A percentile compares a stretch with the other conserved stretches of the same genome.
These are phyloP conservation scores for Leishmania major DNA, from an alignment of 208 protist genomes.

Conservation along the genomic window DNA sequence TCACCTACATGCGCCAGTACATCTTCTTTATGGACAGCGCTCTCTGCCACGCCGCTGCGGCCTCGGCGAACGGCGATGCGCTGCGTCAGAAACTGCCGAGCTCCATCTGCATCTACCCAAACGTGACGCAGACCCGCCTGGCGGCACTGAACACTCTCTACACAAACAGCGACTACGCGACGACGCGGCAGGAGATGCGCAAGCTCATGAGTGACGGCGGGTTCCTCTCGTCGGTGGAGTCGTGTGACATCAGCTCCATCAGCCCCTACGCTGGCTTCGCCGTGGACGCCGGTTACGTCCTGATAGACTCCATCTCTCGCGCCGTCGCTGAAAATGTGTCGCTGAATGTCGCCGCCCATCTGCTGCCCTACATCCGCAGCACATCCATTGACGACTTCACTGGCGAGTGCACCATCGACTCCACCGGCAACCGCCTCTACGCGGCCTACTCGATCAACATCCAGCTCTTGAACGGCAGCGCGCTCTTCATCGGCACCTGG, in stretches of 20 bases:
- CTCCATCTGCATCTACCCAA: slow-evolving; percentile 80
- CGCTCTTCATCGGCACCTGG: slow-evolving; percentile 73
- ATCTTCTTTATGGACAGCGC: slow-evolving; percentile 70
- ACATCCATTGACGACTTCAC: slow-evolving; percentile 65
- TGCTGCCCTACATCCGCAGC: slow-evolving; percentile 59
- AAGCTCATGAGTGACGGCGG: slow-evolving; percentile 59
- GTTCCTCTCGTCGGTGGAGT: slow-evolving; percentile 53
- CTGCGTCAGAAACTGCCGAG: slow-evolving; percentile 63
- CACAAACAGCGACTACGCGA: slow-evolving; percentile 28
- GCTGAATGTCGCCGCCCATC: slow-evolving; percentile 48
- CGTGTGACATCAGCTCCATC: slow-evolving; percentile 52
- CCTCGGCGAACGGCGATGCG: slow-evolving; percentile 19
- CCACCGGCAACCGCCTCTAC: slow-evolving; percentile 66
- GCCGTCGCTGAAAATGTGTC: slow-evolving; percentile 43
- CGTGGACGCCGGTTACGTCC: slow-evolving; percentile 68
- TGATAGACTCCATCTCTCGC: slow-evolving; percentile 63
- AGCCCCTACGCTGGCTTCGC: slow-evolving; percentile 57
- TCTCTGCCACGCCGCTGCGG: slow-evolving; percentile 64
- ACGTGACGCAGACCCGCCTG: slow-evolving; percentile 40
- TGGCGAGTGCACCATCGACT: slow-evolving; percentile 65
- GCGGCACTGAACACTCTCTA: slow-evolving; percentile 45
- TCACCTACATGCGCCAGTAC: slow-evolving; percentile 76
- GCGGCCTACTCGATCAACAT: slow-evolving; percentile 70
- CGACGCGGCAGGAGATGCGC: slow-evolving; percentile 36
- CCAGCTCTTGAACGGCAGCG: slow-evolving; percentile 43